Percentiles rank a stretch among this genome's conserved stretches.
Conservation (phyloP, 176 grass and related monocot genomes). For the Oryza brachyantha region DNA sequence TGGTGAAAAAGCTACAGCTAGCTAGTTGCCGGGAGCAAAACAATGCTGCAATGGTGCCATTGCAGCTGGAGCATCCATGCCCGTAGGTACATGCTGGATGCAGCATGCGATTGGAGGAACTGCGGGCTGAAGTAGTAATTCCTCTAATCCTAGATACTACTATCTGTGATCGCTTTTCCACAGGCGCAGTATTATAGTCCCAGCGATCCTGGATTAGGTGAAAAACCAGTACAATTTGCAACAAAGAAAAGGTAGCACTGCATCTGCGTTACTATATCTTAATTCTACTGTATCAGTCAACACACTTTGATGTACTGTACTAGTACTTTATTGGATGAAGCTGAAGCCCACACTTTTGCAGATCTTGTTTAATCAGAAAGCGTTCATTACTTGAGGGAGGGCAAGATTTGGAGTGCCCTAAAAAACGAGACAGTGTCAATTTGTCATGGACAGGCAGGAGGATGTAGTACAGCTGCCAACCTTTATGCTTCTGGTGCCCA, state of each 20-base stretch:
- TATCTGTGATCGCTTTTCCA: not conserved
- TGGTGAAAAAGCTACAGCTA: constrained; percentile 1
- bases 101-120: not conserved
- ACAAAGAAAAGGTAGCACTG: not conserved
- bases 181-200: not conserved
- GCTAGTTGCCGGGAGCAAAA: not conserved
- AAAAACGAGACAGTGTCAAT: not conserved
- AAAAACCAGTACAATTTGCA: not conserved
- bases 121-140: not conserved
- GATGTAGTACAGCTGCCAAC: not conserved
- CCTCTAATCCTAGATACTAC: not conserved
- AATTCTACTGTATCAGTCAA: not conserved
- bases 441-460: not conserved
- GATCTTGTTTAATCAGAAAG: constrained; percentile 24
- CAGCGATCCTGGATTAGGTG: constrained; percentile 5
- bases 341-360: constrained; percentile 16
- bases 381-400: constrained; percentile 1
- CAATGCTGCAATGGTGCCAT: not conserved
- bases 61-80: not conserved
- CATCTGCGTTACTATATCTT: not conserved
- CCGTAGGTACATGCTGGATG: not conserved
- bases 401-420: not conserved
- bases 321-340: constrained; percentile 9
- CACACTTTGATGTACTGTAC: constrained; percentile 13
- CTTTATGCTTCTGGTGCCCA: not conserved